phyloP scores from a whole-genome alignment of 352 stramenopile species.

The Pythium phragmiticola region DNA sequence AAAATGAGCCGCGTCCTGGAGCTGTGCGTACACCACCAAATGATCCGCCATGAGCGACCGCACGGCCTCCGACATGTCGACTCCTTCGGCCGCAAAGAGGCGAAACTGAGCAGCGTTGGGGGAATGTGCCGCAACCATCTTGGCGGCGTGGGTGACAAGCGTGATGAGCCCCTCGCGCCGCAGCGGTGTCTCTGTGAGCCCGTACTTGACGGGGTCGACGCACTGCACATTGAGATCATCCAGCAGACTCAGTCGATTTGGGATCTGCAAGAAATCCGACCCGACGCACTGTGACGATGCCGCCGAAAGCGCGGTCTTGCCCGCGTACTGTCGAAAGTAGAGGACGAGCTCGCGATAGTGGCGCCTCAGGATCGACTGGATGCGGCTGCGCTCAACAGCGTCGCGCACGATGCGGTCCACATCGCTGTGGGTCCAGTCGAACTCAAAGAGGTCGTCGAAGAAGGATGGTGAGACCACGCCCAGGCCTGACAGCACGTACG shows the following conservation, averaged over 20 bases:
- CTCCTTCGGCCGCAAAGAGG: slow-evolving; percentile 45
- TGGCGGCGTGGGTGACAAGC: slow-evolving; percentile 48
- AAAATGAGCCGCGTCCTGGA: slow-evolving; percentile 67
- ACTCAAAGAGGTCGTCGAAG: slow-evolving; percentile 52
- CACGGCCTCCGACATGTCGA: slow-evolving; percentile 60
- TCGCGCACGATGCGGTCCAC: slow-evolving; percentile 59
- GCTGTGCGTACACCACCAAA: slow-evolving; percentile 52
- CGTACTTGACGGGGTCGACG: slow-evolving; percentile 46
- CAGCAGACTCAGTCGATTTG: slow-evolving; percentile 47
- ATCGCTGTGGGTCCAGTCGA: slow-evolving; percentile 49
- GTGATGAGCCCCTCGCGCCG: slow-evolving; percentile 45
- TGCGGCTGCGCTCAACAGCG: slow-evolving; percentile 63
- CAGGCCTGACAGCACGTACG: slow-evolving; percentile 35
- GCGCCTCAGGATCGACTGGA: slow-evolving; percentile 37
- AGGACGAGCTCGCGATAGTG: slow-evolving; percentile 60
- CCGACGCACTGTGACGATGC: background rate
- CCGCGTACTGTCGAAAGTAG: slow-evolving; percentile 64
- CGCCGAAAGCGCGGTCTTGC: slow-evolving; percentile 21
- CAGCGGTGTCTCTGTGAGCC: slow-evolving; percentile 44
- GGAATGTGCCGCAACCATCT: slow-evolving; percentile 46
- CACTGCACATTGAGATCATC: slow-evolving; percentile 60
- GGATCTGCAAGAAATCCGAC: slow-evolving; percentile 43
- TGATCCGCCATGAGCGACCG: slow-evolving; percentile 51
- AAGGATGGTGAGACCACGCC: slow-evolving; percentile 25
- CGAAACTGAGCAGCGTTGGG: slow-evolving; percentile 36